phyloP scores from a whole-genome alignment of 306 rosid genomes.

The Corylus avellana region DNA sequence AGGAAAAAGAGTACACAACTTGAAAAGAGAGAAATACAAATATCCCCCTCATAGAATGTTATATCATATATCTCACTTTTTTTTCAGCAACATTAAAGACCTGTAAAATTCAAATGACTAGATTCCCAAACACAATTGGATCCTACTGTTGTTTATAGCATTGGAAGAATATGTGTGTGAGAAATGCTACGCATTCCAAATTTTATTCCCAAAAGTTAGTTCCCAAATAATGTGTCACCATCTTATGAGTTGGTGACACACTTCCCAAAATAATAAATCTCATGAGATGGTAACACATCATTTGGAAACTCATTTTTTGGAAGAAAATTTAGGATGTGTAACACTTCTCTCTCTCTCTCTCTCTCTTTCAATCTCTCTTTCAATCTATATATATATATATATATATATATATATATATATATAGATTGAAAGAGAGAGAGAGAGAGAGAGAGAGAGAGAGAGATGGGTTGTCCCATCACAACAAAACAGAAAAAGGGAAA shows the following conservation, averaged over 20 bases:
- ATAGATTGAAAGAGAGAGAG: no score
- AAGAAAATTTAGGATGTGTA: no score
- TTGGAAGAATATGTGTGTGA: not conserved
- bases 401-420: not conserved
- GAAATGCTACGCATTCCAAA: no score
- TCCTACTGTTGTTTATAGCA: not conserved
- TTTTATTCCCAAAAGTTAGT: no score
- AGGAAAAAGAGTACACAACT: not conserved
- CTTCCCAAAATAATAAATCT: no score
- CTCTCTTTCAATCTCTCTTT: no score
- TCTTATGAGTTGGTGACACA: no score
- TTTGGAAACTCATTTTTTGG: no score
- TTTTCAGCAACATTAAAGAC: not conserved
- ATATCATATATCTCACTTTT: not conserved
- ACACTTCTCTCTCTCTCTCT: no score
- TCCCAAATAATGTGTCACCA: no score
- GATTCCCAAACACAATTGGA: not conserved
- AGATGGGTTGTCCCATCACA: not conserved
- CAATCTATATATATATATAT: not conserved
- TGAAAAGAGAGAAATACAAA: not conserved
- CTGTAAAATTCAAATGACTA: not conserved
- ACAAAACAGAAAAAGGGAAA: not conserved
- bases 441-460: no score
- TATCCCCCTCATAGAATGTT: not conserved
- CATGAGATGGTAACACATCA: no score